A percentile compares a stretch with the other conserved stretches of the same genome.
phyloP scores from a whole-genome alignment of 306 rosid genomes.

The Lagenaria siceraria region DNA sequence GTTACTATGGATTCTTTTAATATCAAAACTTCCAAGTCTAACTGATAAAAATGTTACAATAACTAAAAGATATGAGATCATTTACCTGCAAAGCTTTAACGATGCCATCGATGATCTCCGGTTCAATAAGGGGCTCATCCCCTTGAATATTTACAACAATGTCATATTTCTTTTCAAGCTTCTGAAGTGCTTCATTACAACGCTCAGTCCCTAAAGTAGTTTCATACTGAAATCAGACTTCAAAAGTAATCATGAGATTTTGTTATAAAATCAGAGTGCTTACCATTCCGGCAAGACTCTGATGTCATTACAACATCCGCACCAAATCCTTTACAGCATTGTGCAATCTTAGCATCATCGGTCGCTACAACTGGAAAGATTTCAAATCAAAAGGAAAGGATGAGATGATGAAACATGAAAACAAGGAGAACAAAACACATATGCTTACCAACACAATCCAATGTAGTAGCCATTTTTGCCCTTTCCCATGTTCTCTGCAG shows the following conservation, averaged over 20 bases:
- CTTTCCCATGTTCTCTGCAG: conserved; percentile 98
- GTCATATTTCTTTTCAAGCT: conserved; percentile 72
- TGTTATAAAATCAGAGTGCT: conserved; percentile 1
- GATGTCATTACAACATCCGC: conserved; percentile 95
- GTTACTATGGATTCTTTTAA: neutral
- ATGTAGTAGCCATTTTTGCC: conserved; percentile 66
- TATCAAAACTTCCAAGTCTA: neutral
- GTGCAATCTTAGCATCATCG: conserved; percentile 75
- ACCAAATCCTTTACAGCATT: conserved; percentile 80
- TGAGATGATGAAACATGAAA: conserved; percentile 11
- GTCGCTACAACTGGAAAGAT: conserved; percentile 77
- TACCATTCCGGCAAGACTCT: conserved; percentile 79
- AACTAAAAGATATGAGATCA: neutral
- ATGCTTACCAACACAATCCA: conserved; percentile 81
- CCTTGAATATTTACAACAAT: conserved; percentile 96
- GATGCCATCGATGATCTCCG: conserved; percentile 80
- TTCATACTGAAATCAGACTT: neutral
- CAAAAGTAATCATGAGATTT: conserved; percentile 1
- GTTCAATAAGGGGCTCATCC: conserved; percentile 92
- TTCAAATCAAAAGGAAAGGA: conserved; percentile 4
- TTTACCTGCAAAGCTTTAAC: conserved; percentile 85
- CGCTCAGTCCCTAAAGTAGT: conserved; percentile 66
- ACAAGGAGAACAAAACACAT: neutral
- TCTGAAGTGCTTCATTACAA: conserved; percentile 82
- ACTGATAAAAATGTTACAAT: neutral